Percentiles rank a stretch among this genome's conserved stretches.
phyloP scores from a whole-genome alignment of 495 filamentous ascomycete species.

The Clohesyomyces aquaticus region DNA sequence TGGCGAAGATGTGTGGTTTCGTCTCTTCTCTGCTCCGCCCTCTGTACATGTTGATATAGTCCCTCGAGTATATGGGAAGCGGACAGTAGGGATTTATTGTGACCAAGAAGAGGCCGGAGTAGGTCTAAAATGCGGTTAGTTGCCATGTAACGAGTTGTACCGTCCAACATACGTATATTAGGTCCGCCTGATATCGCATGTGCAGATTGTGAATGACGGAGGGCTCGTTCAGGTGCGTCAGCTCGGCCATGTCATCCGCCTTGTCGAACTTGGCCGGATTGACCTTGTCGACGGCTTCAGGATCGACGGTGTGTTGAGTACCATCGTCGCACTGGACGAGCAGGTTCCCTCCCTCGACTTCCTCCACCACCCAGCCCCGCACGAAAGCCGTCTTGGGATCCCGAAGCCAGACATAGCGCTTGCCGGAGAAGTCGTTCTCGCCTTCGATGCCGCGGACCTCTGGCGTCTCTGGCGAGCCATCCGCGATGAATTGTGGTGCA shows the following conservation, averaged over 20 bases:
- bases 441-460: slow-evolving; percentile 85
- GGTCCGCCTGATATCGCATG: slow-evolving; percentile 87
- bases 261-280: slow-evolving; percentile 99
- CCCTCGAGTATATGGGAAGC: slow-evolving; percentile 92
- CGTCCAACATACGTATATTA: slow-evolving; percentile 75
- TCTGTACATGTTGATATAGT: slow-evolving; percentile 96
- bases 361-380: slow-evolving; percentile 87
- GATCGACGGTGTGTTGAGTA: slow-evolving; percentile 84
- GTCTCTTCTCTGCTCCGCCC: slow-evolving; percentile 88
- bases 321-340: slow-evolving; percentile 94
- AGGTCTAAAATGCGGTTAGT: slow-evolving; percentile 62
- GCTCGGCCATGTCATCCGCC: slow-evolving; percentile 97
- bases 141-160: neutral
- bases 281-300: slow-evolving; percentile 92
- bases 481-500: slow-evolving; percentile 93
- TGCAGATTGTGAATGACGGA: slow-evolving; percentile 98
- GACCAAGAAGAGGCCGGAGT: slow-evolving; percentile 95
- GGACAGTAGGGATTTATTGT: slow-evolving; percentile 96
- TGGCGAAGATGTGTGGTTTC: slow-evolving; percentile 96
- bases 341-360: slow-evolving; percentile 66
- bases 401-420: slow-evolving; percentile 95
- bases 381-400: slow-evolving; percentile 87
- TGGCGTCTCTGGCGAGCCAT: slow-evolving; percentile 66
- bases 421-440: slow-evolving; percentile 98
- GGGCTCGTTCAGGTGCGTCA: slow-evolving; percentile 96